Evolutionary conservation across 2,329 filamentous ascomycete species (phyloP), one percentile per base, ranked within the genome.

Genomic region (Aureobasidium sp.): DNA sequence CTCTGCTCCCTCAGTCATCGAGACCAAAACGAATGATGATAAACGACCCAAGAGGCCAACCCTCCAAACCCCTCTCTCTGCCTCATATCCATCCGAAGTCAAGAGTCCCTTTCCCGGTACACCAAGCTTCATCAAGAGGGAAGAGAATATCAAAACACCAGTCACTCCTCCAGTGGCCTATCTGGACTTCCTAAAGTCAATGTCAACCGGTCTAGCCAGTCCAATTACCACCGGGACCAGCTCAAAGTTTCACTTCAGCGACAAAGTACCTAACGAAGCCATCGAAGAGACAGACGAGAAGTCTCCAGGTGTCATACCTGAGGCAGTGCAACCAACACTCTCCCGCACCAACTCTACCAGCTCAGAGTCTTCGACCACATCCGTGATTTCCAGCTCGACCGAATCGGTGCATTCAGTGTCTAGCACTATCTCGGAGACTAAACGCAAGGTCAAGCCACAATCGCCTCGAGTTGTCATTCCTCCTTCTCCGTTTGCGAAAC

Each of bases 141-240:
- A 92, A 71, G 85, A 91, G 65, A 87, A 90, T 67, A 80, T 85
- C 51, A 91, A 90, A 81, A 98, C 95, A 6, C 95, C 95, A 56
- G 97, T 98, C 78, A 97, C 93, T 60, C 95, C 95, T 61, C 95
- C 95, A 4, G 85, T 88, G 27, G 95, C 95, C 66, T 98, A 98
- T 77, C 91, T 93, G 71, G 94, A 98, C 75, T 98, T 98, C 76
- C 90, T 98, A 69, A 95, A 94, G 81, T 90, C 91, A 67, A 89
- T 97, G 80, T 91, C 88, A 1, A 87, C 88, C 1, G 84, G 91
- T 23, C 84, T 94, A 66, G 88, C 90, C 75, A 94, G 91, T 69
- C 92, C 93, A 11, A 81, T 88, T 54, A 84, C 88, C 55, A 87
- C 90, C 47, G 82, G 82, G 66, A 85, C 85, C 72, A 86, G 87